phyloP scores from a whole-genome alignment of 2,329 filamentous ascomycete species.

The Ophiostoma montium region DNA sequence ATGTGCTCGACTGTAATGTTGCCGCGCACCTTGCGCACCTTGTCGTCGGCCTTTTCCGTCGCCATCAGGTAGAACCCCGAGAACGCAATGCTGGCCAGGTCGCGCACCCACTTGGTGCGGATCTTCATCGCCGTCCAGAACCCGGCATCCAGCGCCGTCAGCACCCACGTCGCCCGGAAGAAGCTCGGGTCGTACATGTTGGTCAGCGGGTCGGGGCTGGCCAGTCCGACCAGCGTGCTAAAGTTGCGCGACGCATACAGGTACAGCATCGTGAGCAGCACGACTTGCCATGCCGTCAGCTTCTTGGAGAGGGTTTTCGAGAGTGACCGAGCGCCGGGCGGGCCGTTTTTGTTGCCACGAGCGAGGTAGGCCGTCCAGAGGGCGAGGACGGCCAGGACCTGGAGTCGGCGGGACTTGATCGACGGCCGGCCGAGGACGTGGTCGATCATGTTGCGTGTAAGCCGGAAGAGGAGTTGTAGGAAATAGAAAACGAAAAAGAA shows the following conservation, averaged over 20 bases:
- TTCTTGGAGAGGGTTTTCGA: slow-evolving; percentile 56
- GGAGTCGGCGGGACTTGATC: slow-evolving; percentile 78
- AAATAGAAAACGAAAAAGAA: background rate
- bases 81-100: slow-evolving; percentile 72
- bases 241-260: slow-evolving; percentile 90
- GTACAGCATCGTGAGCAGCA: slow-evolving; percentile 77
- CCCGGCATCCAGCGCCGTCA: slow-evolving; percentile 85
- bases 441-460: slow-evolving; percentile 46
- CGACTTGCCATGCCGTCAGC: slow-evolving; percentile 79
- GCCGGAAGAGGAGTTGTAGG: background rate
- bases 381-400: slow-evolving; percentile 78
- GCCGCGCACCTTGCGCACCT: slow-evolving; percentile 79
- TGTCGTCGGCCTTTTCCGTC: slow-evolving; percentile 89
- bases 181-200: slow-evolving; percentile 88
- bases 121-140: slow-evolving; percentile 99
- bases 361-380: slow-evolving; percentile 84
- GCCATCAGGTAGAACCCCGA: slow-evolving; percentile 83
- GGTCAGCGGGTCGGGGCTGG: slow-evolving; percentile 82
- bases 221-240: slow-evolving; percentile 77
- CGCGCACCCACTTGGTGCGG: slow-evolving; percentile 59
- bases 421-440: slow-evolving; percentile 87
- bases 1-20: slow-evolving; percentile 83
- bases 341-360: slow-evolving; percentile 76
- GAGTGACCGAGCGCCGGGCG: slow-evolving; percentile 56
- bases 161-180: slow-evolving; percentile 92